Evolutionary conservation across 2,329 filamentous ascomycete species (phyloP).

Genomic region (Penicillium brevicompactum): DNA sequence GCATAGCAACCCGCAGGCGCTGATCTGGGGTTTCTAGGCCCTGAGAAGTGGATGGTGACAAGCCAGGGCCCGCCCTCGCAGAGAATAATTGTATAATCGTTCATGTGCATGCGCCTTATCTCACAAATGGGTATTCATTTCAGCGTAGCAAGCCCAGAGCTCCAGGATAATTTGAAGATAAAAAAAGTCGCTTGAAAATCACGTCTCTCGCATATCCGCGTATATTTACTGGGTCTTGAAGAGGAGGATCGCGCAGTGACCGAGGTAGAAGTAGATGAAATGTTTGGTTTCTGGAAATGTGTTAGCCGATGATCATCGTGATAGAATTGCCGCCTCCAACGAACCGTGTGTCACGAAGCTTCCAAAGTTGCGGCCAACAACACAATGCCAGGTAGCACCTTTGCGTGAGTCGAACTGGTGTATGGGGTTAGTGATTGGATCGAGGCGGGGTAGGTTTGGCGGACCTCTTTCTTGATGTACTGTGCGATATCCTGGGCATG

Average conservation of each 20-base stretch:
- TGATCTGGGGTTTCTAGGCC: no score
- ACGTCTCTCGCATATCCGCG: conserved; percentile 2
- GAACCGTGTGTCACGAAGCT: conserved; percentile 97
- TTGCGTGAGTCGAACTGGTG: conserved; percentile 91
- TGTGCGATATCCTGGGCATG: conserved; percentile 82
- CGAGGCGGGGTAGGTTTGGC: conserved; percentile 26
- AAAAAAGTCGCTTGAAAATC: conserved; percentile 16
- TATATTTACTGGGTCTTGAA: conserved; percentile 88
- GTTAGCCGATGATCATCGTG: conserved; percentile 11
- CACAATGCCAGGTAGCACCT: conserved; percentile 98
- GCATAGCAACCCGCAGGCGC: no score
- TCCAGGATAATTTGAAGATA: conserved; percentile 6
- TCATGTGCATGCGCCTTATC: neutral
- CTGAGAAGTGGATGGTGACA: no score
- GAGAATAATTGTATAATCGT: neutral
- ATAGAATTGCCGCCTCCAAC: neutral
- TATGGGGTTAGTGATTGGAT: conserved; percentile 19
- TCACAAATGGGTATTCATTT: conserved; percentile 3
- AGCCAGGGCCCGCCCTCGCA: no score
- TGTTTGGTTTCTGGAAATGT: conserved; percentile 83
- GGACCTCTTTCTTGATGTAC: conserved; percentile 89
- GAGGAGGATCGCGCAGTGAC: conserved; percentile 94
- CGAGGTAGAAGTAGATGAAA: conserved; percentile 99
- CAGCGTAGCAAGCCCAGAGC: neutral
- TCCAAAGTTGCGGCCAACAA: conserved; percentile 97